Conservation (phyloP, 345 rosid genomes). For the Excoecaria cochinchinensis region DNA sequence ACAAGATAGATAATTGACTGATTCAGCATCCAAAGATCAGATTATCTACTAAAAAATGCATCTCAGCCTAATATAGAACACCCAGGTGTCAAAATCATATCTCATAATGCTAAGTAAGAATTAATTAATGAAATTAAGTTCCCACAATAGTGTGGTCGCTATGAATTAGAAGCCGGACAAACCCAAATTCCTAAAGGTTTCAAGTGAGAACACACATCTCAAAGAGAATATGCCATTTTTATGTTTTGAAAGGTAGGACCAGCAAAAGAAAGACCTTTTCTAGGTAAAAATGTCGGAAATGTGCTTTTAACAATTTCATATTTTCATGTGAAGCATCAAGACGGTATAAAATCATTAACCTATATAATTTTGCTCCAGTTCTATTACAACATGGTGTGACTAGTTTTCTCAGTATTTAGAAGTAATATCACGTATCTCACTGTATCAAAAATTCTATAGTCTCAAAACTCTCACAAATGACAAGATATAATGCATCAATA, state of each 20-base stretch:
- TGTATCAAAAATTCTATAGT: background rate
- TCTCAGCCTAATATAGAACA: background rate
- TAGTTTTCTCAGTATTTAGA: background rate
- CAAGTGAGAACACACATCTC: conserved; percentile 4
- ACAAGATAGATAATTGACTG: background rate
- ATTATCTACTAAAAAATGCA: background rate
- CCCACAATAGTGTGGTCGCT: no score
- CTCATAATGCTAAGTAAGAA: background rate
- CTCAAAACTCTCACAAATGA: background rate
- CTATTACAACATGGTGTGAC: background rate
- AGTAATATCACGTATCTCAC: background rate
- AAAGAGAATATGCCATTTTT: conserved; percentile 8
- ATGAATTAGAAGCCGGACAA: background rate
- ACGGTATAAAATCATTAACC: background rate
- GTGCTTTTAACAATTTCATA: background rate
- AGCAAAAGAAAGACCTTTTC: background rate
- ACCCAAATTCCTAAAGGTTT: background rate
- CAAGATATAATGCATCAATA: background rate
- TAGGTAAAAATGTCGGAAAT: background rate
- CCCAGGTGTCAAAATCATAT: background rate
- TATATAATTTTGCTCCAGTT: background rate
- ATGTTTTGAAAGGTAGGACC: conserved; percentile 1
- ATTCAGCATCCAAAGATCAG: background rate
- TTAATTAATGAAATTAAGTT: background rate
- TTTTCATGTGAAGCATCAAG: background rate